phyloP scores from a whole-genome alignment of 2,329 filamentous ascomycete species.

The Gyromitra esculenta region DNA sequence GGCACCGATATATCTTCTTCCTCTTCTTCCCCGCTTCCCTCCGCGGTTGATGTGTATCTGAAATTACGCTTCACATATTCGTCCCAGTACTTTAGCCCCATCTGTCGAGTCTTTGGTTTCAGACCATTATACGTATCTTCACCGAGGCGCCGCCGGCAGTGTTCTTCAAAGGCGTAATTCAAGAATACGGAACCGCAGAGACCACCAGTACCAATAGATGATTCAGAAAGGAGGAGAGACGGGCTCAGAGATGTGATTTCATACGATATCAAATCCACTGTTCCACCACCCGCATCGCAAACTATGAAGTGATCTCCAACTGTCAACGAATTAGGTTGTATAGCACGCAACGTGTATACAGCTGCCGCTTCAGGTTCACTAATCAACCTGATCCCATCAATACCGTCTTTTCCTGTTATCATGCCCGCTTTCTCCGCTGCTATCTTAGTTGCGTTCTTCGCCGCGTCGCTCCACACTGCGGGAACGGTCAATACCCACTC shows the following conservation, averaged over 20 bases:
- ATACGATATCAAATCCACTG: slow-evolving; percentile 77
- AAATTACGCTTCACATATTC: slow-evolving; percentile 88
- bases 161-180: slow-evolving; percentile 46
- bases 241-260: slow-evolving; percentile 79
- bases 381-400: slow-evolving; percentile 48
- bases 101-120: slow-evolving; percentile 58
- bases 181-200: slow-evolving; percentile 67
- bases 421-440: slow-evolving; percentile 82
- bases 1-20: slow-evolving; percentile 80
- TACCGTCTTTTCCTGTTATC: slow-evolving; percentile 64
- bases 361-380: slow-evolving; percentile 57
- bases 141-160: slow-evolving; percentile 41
- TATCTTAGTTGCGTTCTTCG: slow-evolving; percentile 81
- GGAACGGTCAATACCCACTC: slow-evolving; percentile 84
- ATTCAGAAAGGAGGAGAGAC: slow-evolving; percentile 75
- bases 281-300: slow-evolving; percentile 69
- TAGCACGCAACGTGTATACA: slow-evolving; percentile 56
- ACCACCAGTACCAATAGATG: slow-evolving; percentile 73
- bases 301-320: slow-evolving; percentile 70
- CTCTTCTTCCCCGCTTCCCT: slow-evolving; percentile 65
- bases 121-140: slow-evolving; percentile 39
- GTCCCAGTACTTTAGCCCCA: slow-evolving; percentile 79
- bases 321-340: slow-evolving; percentile 55
- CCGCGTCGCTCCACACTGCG: slow-evolving; percentile 83
- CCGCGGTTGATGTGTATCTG: slow-evolving; percentile 61